phyloP scores from a whole-genome alignment of 352 stramenopile species.

The Pythium diclinum region DNA sequence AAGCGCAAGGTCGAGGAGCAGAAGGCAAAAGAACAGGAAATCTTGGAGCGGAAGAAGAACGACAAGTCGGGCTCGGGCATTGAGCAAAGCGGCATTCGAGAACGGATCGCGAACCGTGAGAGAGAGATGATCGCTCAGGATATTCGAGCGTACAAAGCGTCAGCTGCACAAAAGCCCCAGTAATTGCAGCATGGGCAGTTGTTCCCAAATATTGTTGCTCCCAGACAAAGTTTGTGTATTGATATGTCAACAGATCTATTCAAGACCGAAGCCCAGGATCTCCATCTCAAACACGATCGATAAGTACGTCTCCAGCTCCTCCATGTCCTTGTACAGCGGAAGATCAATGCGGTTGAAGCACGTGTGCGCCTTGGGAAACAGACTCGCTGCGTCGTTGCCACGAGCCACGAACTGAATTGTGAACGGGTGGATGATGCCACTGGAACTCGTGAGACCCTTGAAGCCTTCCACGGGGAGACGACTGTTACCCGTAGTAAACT shows the following conservation, averaged over 20 bases:
- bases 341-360: slow-evolving; percentile 86
- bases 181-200: slow-evolving; percentile 1
- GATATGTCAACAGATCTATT: slow-evolving; percentile 33
- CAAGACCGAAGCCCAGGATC: slow-evolving; percentile 75
- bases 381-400: slow-evolving; percentile 41
- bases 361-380: slow-evolving; percentile 62
- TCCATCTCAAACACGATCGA: slow-evolving; percentile 88
- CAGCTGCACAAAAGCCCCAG: slow-evolving; percentile 17
- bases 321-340: slow-evolving; percentile 88
- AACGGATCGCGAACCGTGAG: slow-evolving; percentile 46
- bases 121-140: slow-evolving; percentile 49
- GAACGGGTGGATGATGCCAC: slow-evolving; percentile 78
- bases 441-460: slow-evolving; percentile 72
- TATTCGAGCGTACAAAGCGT: slow-evolving; percentile 40
- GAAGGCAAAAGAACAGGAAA: not conserved
- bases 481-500: slow-evolving; percentile 96
- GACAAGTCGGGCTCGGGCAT: slow-evolving; percentile 13
- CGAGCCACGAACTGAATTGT: slow-evolving; percentile 66
- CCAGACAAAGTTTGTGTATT: no score
- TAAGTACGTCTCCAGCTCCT: slow-evolving; percentile 84
- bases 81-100: slow-evolving; percentile 40
- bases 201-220: not conserved
- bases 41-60: slow-evolving; percentile 13
- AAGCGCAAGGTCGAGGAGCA: not conserved
- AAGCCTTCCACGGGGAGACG: slow-evolving; percentile 91